Evolutionary conservation across 2,329 filamentous ascomycete genomes (phyloP).

Genomic region (Trichoderma sp.): DNA sequence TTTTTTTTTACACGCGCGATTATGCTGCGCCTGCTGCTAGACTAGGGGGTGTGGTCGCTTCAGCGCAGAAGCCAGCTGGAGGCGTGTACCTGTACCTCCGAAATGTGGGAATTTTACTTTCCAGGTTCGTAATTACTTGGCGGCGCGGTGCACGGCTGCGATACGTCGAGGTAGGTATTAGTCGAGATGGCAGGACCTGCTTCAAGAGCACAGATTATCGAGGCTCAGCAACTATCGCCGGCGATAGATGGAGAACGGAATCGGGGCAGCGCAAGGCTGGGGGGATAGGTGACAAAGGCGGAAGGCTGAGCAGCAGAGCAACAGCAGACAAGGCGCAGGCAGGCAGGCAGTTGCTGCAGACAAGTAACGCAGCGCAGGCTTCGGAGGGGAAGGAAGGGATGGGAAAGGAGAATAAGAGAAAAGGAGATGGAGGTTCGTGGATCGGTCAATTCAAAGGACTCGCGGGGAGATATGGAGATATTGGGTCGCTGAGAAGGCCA

Average conservation of each 20-base stretch:
- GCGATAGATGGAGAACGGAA: slow-evolving; percentile 4
- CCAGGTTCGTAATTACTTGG: slow-evolving; percentile 4
- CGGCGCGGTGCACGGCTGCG: not conserved
- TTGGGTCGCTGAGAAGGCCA: not conserved
- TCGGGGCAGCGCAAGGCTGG: not conserved
- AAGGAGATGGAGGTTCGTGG: not conserved
- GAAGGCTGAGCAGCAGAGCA: not conserved
- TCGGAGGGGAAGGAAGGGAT: not conserved
- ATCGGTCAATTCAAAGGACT: not conserved
- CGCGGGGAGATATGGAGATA: slow-evolving; percentile 8
- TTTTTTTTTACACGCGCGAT: slow-evolving; percentile 32
- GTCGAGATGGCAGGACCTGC: not conserved
- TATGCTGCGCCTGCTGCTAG: slow-evolving; percentile 30
- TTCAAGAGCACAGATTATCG: not conserved
- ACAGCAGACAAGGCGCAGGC: not conserved
- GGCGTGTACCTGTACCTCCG: slow-evolving; percentile 19
- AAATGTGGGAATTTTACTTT: slow-evolving; percentile 8
- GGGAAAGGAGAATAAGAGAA: not conserved
- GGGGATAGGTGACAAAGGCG: not conserved
- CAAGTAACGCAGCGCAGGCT: not conserved
- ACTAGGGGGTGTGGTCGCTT: slow-evolving; percentile 23
- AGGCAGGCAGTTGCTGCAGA: not conserved
- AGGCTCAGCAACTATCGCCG: slow-evolving; percentile 11
- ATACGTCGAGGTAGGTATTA: not conserved
- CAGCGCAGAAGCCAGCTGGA: slow-evolving; percentile 20